These are phyloP conservation scores for Kodamaea suecica DNA, from an alignment of 1,139 yeast species.

Conservation along the genomic window DNA sequence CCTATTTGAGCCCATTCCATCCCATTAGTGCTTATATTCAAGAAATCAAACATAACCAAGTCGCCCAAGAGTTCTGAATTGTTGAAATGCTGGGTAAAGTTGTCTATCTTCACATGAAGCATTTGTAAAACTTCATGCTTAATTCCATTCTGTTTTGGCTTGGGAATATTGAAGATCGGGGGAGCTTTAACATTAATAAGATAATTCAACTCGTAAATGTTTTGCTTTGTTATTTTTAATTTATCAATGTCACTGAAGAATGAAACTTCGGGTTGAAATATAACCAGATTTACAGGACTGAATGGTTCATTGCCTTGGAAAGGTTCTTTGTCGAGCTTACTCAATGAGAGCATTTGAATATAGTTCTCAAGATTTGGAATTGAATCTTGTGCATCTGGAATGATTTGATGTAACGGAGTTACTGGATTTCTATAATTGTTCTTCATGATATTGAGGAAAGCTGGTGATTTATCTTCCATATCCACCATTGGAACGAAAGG, in stretches of 20 bases:
- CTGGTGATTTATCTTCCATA: slow-evolving; percentile 4
- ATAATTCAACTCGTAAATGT: slow-evolving; percentile 19
- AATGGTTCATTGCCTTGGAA: slow-evolving; percentile 14
- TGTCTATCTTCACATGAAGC: slow-evolving; percentile 7
- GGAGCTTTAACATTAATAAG: slow-evolving; percentile 29
- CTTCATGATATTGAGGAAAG: too few relatives aligned
- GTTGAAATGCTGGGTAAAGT: slow-evolving; percentile 11
- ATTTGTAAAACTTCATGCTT: slow-evolving; percentile 5
- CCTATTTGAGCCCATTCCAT: slow-evolving; percentile 33
- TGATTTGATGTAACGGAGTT: slow-evolving; percentile 26
- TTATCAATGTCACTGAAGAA: slow-evolving; percentile 17
- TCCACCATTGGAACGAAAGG: slow-evolving; percentile 11
- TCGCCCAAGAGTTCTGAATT: slow-evolving; percentile 24
- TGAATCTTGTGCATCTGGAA: slow-evolving; percentile 19
- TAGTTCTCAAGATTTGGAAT: not conserved
- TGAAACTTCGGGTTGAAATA: slow-evolving; percentile 21
- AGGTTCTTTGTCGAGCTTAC: slow-evolving; percentile 12
- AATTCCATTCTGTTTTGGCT: not conserved
- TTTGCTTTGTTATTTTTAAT: slow-evolving; percentile 11
- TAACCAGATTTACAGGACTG: slow-evolving; percentile 7
- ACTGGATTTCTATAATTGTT: slow-evolving; percentile 15
- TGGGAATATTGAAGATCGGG: slow-evolving; percentile 12
- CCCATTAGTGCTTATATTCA: slow-evolving; percentile 40
- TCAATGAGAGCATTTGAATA: not conserved
- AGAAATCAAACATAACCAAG: slow-evolving; percentile 41